These are phyloP conservation scores for Aegilops tauschii DNA, from an alignment of 176 grass and related monocot genomes.

Conservation along the genomic window DNA sequence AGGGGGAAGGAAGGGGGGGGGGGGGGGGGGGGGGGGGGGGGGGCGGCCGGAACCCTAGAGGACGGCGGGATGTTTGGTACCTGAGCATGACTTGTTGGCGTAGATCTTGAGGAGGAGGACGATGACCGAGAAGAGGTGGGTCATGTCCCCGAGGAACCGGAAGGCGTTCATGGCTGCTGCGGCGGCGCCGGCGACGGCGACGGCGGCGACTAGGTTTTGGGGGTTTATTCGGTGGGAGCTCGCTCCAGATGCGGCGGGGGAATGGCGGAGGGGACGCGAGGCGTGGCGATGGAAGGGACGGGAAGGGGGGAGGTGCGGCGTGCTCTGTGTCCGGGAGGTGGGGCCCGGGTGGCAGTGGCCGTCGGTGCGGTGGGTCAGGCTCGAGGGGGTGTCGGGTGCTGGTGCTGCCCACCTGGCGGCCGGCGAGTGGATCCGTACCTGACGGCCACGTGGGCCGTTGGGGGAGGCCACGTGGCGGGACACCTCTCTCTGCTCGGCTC, in stretches of 20 bases:
- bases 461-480: constrained; percentile 33
- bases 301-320: neutral
- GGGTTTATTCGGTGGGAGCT: neutral
- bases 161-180: constrained; percentile 77
- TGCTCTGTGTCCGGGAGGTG: neutral
- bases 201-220: constrained; percentile 32
- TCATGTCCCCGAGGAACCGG: constrained; percentile 91
- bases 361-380: neutral
- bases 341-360: neutral
- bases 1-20: too few species aligned
- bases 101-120: constrained; percentile 99
- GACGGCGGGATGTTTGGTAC: neutral
- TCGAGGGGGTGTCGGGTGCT: neutral
- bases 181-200: neutral
- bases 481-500: neutral
- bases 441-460: neutral
- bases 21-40: too few species aligned
- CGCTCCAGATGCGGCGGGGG: constrained; percentile 30
- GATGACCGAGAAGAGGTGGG: constrained; percentile 91
- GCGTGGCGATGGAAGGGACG: constrained; percentile 3
- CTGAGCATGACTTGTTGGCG: constrained; percentile 94
- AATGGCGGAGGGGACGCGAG: constrained; percentile 29
- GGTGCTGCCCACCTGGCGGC: neutral
- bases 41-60: neutral
- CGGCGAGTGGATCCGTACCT: neutral